Conservation (phyloP, 2,329 filamentous ascomycete genomes). For the Neofusicoccum sp. region DNA sequence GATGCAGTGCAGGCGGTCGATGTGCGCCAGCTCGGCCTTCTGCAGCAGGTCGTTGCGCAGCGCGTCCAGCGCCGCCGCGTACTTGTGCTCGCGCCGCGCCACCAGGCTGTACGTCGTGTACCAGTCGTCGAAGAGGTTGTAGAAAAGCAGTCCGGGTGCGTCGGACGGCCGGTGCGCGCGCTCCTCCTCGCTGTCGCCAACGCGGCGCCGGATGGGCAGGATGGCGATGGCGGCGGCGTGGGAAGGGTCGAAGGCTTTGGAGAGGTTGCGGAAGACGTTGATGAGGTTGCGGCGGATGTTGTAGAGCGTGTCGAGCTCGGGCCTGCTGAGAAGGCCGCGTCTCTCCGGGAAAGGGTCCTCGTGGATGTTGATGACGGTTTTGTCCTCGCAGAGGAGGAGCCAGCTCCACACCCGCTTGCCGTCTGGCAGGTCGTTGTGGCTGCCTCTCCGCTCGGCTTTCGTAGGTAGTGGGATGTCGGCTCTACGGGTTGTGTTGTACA, state of each 20-base stretch:
- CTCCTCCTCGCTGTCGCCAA: conserved; percentile 47
- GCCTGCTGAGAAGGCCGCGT: conserved; percentile 34
- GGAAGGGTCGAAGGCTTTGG: conserved; percentile 48
- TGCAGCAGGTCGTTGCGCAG: conserved; percentile 57
- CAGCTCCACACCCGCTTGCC: conserved; percentile 66
- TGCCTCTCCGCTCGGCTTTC: conserved; percentile 28
- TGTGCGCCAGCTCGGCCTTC: conserved; percentile 44
- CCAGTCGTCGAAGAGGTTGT: conserved; percentile 67
- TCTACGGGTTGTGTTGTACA: conserved; percentile 40
- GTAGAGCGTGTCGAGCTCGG: conserved; percentile 49
- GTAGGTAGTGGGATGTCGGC: conserved; percentile 24
- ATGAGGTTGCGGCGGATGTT: conserved; percentile 58
- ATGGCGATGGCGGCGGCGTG: conserved; percentile 41
- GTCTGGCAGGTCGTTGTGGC: conserved; percentile 41
- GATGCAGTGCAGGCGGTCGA: conserved; percentile 57
- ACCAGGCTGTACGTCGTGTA: conserved; percentile 59
- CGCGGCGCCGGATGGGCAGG: conserved; percentile 45
- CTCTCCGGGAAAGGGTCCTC: conserved; percentile 53
- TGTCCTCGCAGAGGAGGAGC: conserved; percentile 66
- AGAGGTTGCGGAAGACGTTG: conserved; percentile 62
- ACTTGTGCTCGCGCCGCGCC: conserved; percentile 47
- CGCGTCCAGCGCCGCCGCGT: conserved; percentile 48
- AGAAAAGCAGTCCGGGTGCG: conserved; percentile 61
- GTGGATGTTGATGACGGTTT: conserved; percentile 68
- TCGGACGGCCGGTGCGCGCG: conserved; percentile 50